A percentile compares a stretch with the other conserved stretches of the same genome.
These are phyloP conservation scores for Marsdenia floribunda DNA, from an alignment of 257 asterid genomes.

Conservation along the genomic window DNA sequence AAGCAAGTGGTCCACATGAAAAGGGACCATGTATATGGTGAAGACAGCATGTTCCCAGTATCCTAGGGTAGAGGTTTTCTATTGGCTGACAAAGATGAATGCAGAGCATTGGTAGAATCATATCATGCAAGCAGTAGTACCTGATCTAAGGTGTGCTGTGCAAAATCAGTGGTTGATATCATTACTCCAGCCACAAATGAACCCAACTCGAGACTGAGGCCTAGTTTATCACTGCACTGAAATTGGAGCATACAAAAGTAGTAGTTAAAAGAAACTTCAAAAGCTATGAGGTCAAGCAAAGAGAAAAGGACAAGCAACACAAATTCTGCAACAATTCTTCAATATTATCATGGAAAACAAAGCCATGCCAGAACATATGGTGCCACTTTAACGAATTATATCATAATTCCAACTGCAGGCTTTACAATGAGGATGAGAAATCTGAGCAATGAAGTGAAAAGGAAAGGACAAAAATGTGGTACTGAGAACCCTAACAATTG, in stretches of 20 bases:
- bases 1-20: neutral
- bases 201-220: slow-evolving; percentile 93
- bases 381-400: neutral
- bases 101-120: neutral
- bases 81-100: neutral
- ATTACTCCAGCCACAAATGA: slow-evolving; percentile 91
- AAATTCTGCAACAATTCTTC: neutral
- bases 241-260: slow-evolving; percentile 22
- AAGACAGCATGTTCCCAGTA: neutral
- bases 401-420: neutral
- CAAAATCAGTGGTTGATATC: slow-evolving; percentile 85
- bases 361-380: neutral
- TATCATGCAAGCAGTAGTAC: slow-evolving; percentile 23
- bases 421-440: neutral
- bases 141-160: slow-evolving; percentile 85
- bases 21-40: neutral
- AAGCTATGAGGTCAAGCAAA: neutral
- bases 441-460: neutral
- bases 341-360: neutral
- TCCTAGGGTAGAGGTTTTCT: neutral
- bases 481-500: neutral
- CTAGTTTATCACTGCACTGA: slow-evolving; percentile 98
- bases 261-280: neutral
- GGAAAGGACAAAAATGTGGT: neutral
- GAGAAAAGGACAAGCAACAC: neutral